Percentiles rank a stretch among this genome's conserved stretches.
These are phyloP conservation scores for Crithidia mellificae DNA, from an alignment of 208 protist genomes.

Conservation along the genomic window DNA sequence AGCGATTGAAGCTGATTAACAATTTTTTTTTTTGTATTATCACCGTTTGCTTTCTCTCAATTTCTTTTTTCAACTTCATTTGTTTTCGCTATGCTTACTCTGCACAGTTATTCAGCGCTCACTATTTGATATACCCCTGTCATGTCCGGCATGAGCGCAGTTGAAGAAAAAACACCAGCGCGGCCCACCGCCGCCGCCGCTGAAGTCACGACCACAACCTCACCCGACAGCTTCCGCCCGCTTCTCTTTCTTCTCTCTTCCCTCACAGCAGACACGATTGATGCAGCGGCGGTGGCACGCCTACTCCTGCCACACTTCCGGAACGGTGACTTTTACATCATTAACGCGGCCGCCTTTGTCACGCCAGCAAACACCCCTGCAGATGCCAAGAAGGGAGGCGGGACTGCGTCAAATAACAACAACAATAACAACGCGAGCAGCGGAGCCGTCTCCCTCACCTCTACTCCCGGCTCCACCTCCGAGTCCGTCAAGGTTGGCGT, in stretches of 20 bases:
- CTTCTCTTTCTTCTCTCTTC: constrained; percentile 28
- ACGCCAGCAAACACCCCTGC: constrained; percentile 13
- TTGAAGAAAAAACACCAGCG: not conserved
- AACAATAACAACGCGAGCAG: not conserved
- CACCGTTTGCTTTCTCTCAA: too few species aligned
- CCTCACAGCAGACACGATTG: constrained; percentile 24
- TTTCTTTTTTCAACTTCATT: too few species aligned
- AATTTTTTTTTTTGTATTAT: too few species aligned
- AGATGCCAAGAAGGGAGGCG: constrained; percentile 18
- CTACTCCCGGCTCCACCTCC: not conserved
- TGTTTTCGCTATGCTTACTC: not conserved
- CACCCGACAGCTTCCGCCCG: constrained; percentile 12
- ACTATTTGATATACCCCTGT: too few species aligned
- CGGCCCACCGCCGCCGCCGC: not conserved
- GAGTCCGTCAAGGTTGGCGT: constrained; percentile 9
- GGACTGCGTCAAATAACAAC: not conserved
- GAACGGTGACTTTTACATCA: constrained; percentile 23
- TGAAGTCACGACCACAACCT: not conserved
- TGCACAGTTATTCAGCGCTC: not conserved
- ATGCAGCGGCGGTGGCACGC: constrained; percentile 18
- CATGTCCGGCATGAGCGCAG: not conserved
- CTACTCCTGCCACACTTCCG: constrained; percentile 30
- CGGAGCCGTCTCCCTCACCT: not conserved
- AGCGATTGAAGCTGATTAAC: too few species aligned
- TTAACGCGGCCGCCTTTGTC: constrained; percentile 3